A percentile compares a stretch with the other conserved stretches of the same genome.
These are phyloP conservation scores for Linnemannia zychae DNA, from an alignment of 192 early-diverging fungal species.

Conservation along the genomic window DNA sequence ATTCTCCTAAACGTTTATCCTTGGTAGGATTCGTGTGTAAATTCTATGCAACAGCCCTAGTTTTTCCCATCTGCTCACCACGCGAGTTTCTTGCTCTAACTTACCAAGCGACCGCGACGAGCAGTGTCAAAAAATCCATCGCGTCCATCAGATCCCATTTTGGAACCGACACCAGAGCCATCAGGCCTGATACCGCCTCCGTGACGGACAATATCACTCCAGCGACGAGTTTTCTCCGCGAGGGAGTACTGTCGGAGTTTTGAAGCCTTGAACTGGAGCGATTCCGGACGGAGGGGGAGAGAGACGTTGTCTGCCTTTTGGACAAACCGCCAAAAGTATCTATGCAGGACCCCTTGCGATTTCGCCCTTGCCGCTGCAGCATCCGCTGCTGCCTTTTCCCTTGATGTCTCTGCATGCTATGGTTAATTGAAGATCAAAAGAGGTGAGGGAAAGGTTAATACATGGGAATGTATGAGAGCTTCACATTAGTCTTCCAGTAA, in stretches of 20 bases:
- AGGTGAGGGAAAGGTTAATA: not conserved
- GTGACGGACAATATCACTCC: constrained; percentile 56
- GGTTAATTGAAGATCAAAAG: not conserved
- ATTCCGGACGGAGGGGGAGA: constrained; percentile 47
- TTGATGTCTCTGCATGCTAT: constrained; percentile 32
- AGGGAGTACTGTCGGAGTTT: constrained; percentile 45
- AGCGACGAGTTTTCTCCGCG: constrained; percentile 47
- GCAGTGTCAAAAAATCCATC: constrained; percentile 42
- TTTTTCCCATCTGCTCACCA: not conserved
- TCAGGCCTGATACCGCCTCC: constrained; percentile 51
- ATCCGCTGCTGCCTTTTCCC: constrained; percentile 34
- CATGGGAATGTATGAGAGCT: not conserved
- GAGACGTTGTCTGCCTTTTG: constrained; percentile 35
- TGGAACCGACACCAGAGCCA: constrained; percentile 47
- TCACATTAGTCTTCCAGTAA: not conserved
- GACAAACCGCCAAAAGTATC: constrained; percentile 18
- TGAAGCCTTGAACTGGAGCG: constrained; percentile 53
- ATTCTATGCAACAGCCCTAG: not conserved
- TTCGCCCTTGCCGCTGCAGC: not conserved
- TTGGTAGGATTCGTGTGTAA: not conserved
- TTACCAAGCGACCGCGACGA: constrained; percentile 46
- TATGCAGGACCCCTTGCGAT: not conserved
- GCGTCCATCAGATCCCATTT: constrained; percentile 51
- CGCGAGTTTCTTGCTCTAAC: not conserved
- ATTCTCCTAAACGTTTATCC: not conserved